Evolutionary conservation across 2,329 filamentous ascomycete species (phyloP).

Genomic region (Cladosporium halotolerans): DNA sequence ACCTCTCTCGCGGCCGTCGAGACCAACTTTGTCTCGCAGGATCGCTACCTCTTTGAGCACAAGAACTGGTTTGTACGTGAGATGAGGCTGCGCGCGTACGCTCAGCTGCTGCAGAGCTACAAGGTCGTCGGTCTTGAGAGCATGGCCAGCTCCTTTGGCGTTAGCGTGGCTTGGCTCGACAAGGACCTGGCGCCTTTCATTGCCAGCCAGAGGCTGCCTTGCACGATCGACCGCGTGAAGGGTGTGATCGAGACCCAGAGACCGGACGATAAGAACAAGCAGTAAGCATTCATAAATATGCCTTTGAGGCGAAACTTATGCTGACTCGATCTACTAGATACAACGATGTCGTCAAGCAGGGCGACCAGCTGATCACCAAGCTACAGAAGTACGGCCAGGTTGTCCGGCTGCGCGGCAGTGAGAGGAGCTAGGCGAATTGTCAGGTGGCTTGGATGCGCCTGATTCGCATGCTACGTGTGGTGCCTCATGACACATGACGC

Average conservation of each 20-base stretch:
- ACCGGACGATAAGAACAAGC: conserved; percentile 98
- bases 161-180: conserved; percentile 93
- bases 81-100: conserved; percentile 94
- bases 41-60: conserved; percentile 93
- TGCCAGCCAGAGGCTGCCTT: conserved; percentile 85
- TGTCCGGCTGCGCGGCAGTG: conserved; percentile 86
- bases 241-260: conserved; percentile 97
- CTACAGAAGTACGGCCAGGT: conserved; percentile 98
- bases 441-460: no score
- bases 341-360: conserved; percentile 93
- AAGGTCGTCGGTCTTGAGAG: conserved; percentile 92
- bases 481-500: no score
- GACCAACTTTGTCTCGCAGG: conserved; percentile 86
- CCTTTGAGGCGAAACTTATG: neutral
- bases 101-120: conserved; percentile 95
- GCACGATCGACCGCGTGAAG: conserved; percentile 94
- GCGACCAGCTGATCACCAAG: conserved; percentile 96
- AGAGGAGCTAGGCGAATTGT: conserved; percentile 59
- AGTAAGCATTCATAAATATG: conserved; percentile 40
- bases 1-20: conserved; percentile 81
- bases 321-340: conserved; percentile 44
- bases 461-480: no score
- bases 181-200: conserved; percentile 96
- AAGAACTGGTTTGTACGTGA: conserved; percentile 95
- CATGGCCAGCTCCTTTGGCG: conserved; percentile 96